Conservation (phyloP, 1,284 basidiomycete species). For the Ustilago esculenta region DNA sequence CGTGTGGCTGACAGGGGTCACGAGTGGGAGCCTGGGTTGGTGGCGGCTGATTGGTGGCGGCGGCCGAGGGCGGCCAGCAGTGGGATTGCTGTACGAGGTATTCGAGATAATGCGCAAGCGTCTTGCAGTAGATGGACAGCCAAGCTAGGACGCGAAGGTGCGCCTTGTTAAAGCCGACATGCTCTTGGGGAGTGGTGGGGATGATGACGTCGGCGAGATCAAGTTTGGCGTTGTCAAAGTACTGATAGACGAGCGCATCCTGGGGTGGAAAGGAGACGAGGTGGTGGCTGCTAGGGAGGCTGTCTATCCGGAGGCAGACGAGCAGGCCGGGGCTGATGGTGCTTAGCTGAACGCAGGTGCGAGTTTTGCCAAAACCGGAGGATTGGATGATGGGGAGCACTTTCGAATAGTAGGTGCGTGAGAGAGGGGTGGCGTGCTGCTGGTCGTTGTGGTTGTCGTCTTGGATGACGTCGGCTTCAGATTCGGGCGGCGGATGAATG, state of each 20-base stretch:
- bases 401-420: not conserved
- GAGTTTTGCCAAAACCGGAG: not conserved
- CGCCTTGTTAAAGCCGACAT: no score
- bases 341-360: not conserved
- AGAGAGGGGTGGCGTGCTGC: no score
- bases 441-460: no score
- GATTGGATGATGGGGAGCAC: constrained; percentile 1
- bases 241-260: not conserved
- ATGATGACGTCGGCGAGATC: not conserved
- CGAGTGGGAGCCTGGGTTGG: no score
- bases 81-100: not conserved
- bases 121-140: not conserved
- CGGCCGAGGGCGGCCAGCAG: no score
- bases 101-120: not conserved
- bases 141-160: no score
- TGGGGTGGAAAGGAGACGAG: not conserved
- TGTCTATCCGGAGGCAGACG: constrained; percentile 1
- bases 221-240: not conserved
- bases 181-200: no score
- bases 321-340: not conserved
- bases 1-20: no score
- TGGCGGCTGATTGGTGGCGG: no score
- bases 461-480: constrained; percentile 21
- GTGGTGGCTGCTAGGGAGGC: not conserved
- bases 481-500: no score